A percentile compares a stretch with the other conserved stretches of the same genome.
phyloP scores from a whole-genome alignment of 2,329 filamentous ascomycete species.

The Epicoccum nigrum region DNA sequence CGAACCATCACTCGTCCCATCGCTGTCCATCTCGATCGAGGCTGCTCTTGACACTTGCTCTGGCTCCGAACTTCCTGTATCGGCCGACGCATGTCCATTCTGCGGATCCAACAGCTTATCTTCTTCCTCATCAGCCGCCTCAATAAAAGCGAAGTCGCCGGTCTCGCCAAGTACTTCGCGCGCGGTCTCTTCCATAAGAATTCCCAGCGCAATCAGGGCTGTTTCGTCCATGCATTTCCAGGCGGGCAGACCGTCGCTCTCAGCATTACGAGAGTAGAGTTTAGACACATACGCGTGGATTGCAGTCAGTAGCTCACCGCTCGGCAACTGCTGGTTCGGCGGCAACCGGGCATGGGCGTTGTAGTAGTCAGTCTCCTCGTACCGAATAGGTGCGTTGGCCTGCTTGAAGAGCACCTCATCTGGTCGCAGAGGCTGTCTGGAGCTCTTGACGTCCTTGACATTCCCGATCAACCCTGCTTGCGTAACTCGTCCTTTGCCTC shows the following conservation, averaged over 20 bases:
- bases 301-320: slow-evolving; percentile 71
- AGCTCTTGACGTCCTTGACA: slow-evolving; percentile 47
- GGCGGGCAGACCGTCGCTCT: slow-evolving; percentile 36
- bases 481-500: slow-evolving; percentile 21
- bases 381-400: slow-evolving; percentile 68
- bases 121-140: slow-evolving; percentile 50
- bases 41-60: background rate
- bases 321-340: slow-evolving; percentile 62
- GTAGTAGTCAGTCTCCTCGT: slow-evolving; percentile 74
- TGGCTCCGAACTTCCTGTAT: background rate
- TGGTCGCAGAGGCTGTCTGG: slow-evolving; percentile 60
- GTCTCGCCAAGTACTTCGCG: slow-evolving; percentile 65
- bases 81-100: background rate
- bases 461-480: slow-evolving; percentile 50
- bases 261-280: slow-evolving; percentile 60
- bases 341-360: slow-evolving; percentile 66
- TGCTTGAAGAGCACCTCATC: slow-evolving; percentile 75
- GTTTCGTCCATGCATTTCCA: slow-evolving; percentile 77
- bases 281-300: slow-evolving; percentile 71
- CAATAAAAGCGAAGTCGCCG: slow-evolving; percentile 75
- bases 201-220: slow-evolving; percentile 74
- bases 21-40: background rate
- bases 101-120: slow-evolving; percentile 13
- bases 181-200: slow-evolving; percentile 74
- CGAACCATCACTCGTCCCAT: slow-evolving; percentile 15